A percentile compares a stretch with the other conserved stretches of the same genome.
phyloP scores from a whole-genome alignment of 495 filamentous ascomycete genomes.

The Penicillium psychrofluorescens region DNA sequence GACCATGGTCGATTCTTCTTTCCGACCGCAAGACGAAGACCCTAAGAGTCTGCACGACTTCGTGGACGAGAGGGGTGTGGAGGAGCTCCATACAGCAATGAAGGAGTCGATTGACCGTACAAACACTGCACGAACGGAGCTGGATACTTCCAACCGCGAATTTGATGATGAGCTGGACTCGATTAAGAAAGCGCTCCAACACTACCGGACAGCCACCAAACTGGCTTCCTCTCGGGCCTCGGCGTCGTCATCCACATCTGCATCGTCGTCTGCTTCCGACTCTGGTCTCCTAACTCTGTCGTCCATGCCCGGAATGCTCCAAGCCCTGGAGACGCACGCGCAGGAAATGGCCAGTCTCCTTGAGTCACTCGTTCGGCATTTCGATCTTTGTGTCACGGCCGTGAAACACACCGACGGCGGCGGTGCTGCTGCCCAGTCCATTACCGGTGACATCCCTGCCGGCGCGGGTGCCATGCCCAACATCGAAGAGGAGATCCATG shows the following conservation, averaged over 20 bases:
- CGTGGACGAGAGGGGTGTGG: slow-evolving; percentile 74
- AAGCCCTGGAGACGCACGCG: slow-evolving; percentile 67
- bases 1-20: slow-evolving; percentile 65
- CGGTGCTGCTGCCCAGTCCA: slow-evolving; percentile 56
- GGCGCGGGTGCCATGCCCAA: slow-evolving; percentile 52
- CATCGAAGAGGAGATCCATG: slow-evolving; percentile 52
- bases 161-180: slow-evolving; percentile 54
- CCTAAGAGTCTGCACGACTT: slow-evolving; percentile 78
- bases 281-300: slow-evolving; percentile 33
- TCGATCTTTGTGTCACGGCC: slow-evolving; percentile 89
- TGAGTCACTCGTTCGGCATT: slow-evolving; percentile 80
- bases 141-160: slow-evolving; percentile 36
- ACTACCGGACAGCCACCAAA: slow-evolving; percentile 32
- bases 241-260: slow-evolving; percentile 34
- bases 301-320: slow-evolving; percentile 60
- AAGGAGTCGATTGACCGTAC: slow-evolving; percentile 59
- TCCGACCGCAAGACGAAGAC: slow-evolving; percentile 61
- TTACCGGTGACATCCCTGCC: slow-evolving; percentile 52
- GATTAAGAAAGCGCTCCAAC: slow-evolving; percentile 51
- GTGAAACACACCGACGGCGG: slow-evolving; percentile 91
- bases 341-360: slow-evolving; percentile 77
- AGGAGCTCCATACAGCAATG: slow-evolving; percentile 56
- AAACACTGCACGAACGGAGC: slow-evolving; percentile 47
- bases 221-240: slow-evolving; percentile 33
- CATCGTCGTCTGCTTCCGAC: slow-evolving; percentile 29